A percentile compares a stretch with the other conserved stretches of the same genome.
Conservation (phyloP, 306 rosid species). For the Quercus bicolor region DNA sequence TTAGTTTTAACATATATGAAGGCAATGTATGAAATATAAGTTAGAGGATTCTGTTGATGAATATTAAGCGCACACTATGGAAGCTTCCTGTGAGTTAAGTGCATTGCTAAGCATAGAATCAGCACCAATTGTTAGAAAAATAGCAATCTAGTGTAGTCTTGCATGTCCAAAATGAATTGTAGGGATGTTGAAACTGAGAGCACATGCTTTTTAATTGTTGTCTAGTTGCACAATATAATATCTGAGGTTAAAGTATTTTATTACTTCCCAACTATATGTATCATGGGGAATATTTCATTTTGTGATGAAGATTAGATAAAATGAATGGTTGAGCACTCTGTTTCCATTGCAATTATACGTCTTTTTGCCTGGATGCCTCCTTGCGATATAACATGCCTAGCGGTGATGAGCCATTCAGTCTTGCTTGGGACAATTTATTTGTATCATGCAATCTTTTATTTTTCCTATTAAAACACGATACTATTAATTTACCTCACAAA, state of each 20-base stretch:
- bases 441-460: not conserved
- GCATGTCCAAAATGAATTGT: not conserved
- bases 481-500: not conserved
- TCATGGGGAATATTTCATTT: not conserved
- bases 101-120: not conserved
- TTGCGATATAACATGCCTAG: not conserved
- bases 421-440: too few relatives aligned
- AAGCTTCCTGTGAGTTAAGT: not conserved
- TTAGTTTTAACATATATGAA: constrained; percentile 9
- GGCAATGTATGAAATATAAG: not conserved
- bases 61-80: not conserved
- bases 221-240: not conserved
- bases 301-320: not conserved
- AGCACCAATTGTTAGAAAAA: not conserved
- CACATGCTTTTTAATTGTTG: not conserved
- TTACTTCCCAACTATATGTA: not conserved
- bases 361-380: not conserved
- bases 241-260: not conserved
- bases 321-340: not conserved
- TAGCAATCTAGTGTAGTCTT: not conserved
- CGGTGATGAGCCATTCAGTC: not conserved
- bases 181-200: not conserved
- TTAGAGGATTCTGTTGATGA: not conserved
- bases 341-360: not conserved
- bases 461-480: not conserved